Conservation (phyloP, 2,329 filamentous ascomycete genomes). For the Venturia carpophila region DNA sequence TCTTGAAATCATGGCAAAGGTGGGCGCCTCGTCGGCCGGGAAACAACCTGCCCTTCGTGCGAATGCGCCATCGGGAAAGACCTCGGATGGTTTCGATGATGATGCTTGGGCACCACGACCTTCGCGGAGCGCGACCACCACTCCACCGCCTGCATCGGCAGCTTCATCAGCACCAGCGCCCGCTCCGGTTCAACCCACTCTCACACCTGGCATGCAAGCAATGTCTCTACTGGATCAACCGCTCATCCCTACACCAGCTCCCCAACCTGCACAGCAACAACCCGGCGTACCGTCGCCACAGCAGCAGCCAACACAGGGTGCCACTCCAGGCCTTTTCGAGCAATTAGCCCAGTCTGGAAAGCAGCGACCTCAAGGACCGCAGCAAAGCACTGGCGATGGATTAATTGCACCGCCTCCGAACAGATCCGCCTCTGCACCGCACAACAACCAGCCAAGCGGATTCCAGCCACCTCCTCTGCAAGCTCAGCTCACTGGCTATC, state of each 20-base stretch:
- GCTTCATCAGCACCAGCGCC: conserved; percentile 33
- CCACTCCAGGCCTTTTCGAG: conserved; percentile 23
- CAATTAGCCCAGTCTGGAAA: conserved; percentile 36
- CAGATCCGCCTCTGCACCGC: conserved; percentile 79
- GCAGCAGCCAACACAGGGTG: conserved; percentile 24
- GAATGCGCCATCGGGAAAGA: conserved; percentile 42
- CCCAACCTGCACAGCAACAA: conserved; percentile 41
- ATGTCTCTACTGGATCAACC: conserved; percentile 56
- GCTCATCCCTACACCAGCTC: conserved; percentile 46
- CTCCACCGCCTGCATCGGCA: conserved; percentile 34
- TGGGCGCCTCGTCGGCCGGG: conserved; percentile 33
- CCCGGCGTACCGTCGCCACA: conserved; percentile 35
- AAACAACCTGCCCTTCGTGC: conserved; percentile 45
- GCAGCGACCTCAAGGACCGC: conserved; percentile 65
- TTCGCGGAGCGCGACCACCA: conserved; percentile 26
- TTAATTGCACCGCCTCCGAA: conserved; percentile 71
- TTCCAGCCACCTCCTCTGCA: conserved; percentile 65
- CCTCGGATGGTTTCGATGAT: conserved; percentile 70
- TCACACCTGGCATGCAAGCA: conserved; percentile 64
- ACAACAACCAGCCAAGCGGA: conserved; percentile 62
- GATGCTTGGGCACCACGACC: conserved; percentile 92
- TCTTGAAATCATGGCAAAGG: conserved; percentile 70
- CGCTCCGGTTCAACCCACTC: conserved; percentile 36
- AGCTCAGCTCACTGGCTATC: conserved; percentile 73
- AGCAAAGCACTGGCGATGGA: conserved; percentile 44